Conservation (phyloP, 1,139 yeast genomes). For the Magnusiomyces ingens region DNA sequence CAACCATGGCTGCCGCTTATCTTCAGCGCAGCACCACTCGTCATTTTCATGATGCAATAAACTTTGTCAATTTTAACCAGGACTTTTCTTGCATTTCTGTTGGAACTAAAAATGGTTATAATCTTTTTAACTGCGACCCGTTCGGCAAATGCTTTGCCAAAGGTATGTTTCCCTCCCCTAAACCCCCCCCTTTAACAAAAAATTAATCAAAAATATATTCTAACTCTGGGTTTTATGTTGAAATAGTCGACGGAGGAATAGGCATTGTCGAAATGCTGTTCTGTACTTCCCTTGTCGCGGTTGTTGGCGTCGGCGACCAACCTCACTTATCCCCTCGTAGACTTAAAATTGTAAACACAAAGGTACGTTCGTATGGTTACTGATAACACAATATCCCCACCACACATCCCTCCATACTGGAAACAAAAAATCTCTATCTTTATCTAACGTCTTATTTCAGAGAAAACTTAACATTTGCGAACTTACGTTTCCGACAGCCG, state of each 20-base stretch:
- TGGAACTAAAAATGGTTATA: constrained; percentile 72
- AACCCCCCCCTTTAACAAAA: neutral
- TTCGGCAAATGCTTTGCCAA: constrained; percentile 72
- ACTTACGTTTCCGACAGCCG: constrained; percentile 79
- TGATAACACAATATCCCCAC: neutral
- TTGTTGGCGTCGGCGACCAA: constrained; percentile 84
- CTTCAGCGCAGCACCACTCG: neutral
- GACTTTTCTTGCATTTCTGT: constrained; percentile 83
- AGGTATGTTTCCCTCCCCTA: constrained; percentile 25
- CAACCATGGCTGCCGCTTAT: constrained; percentile 3
- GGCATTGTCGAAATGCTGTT: constrained; percentile 83
- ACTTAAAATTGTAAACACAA: constrained; percentile 75
- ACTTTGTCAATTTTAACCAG: constrained; percentile 77
- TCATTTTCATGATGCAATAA: constrained; percentile 30
- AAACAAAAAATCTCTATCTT: neutral
- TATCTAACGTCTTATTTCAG: constrained; percentile 14
- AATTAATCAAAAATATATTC: no score
- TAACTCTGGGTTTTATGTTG: neutral
- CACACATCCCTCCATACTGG: no score
- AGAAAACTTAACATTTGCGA: constrained; percentile 68
- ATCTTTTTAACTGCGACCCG: constrained; percentile 83
- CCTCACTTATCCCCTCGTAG: constrained; percentile 74
- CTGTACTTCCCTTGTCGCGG: constrained; percentile 77
- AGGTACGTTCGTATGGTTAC: constrained; percentile 33
- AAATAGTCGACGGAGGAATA: constrained; percentile 35